phyloP scores from a whole-genome alignment of 371 early-diverging fungal species.

The Funneliformis caledonium region DNA sequence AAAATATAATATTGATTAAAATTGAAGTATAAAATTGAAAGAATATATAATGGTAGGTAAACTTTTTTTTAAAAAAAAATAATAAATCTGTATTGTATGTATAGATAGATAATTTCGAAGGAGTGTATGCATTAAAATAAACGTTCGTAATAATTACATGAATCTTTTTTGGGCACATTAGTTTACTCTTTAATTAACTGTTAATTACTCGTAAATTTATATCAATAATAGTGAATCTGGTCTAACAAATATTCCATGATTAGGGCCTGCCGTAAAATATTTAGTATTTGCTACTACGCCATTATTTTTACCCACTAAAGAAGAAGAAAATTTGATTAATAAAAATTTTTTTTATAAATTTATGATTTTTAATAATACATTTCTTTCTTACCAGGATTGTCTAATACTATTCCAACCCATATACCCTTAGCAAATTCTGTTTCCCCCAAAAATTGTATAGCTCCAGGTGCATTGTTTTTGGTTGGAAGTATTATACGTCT shows the following conservation, averaged over 20 bases:
- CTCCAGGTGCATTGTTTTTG: constrained; percentile 37
- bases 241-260: constrained; percentile 41
- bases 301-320: constrained; percentile 40
- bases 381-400: constrained; percentile 35
- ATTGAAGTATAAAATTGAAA: too few relatives aligned
- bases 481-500: constrained; percentile 39
- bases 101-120: background rate
- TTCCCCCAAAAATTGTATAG: constrained; percentile 40
- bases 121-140: background rate
- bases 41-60: too few relatives aligned
- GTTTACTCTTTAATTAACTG: background rate
- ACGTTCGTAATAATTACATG: background rate
- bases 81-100: background rate
- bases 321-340: background rate
- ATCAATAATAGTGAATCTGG: constrained; percentile 40
- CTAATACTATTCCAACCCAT: constrained; percentile 39
- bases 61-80: too few relatives aligned
- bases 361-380: background rate
- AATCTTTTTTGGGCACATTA: too few relatives aligned
- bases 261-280: constrained; percentile 26
- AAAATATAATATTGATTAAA: background rate
- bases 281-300: constrained; percentile 32
- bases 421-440: constrained; percentile 40
- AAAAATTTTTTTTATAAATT: background rate
- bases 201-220: background rate